These are phyloP conservation scores for Linum tenue DNA, from an alignment of 345 rosid genomes.

Conservation along the genomic window DNA sequence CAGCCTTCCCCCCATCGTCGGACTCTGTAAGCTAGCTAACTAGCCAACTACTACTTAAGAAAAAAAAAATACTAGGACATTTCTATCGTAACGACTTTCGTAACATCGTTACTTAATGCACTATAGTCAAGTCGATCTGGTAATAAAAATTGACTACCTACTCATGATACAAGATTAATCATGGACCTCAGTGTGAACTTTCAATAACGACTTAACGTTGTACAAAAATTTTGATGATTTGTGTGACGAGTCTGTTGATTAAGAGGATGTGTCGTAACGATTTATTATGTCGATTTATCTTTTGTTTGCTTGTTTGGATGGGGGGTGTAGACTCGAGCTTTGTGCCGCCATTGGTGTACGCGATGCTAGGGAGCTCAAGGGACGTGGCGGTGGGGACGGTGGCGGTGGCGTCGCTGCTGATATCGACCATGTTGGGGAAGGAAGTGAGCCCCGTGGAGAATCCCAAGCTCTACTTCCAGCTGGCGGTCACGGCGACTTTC, in stretches of 20 bases:
- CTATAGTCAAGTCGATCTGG: too few relatives aligned
- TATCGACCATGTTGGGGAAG: slow-evolving; percentile 29
- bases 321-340: slow-evolving; percentile 35
- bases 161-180: too few relatives aligned
- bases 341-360: slow-evolving; percentile 46
- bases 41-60: too few relatives aligned
- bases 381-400: slow-evolving; percentile 45
- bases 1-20: slow-evolving; percentile 33
- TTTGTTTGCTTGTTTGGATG: neutral
- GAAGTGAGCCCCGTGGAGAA: slow-evolving; percentile 21
- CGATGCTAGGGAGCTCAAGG: slow-evolving; percentile 46
- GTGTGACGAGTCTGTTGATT: neutral
- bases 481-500: slow-evolving; percentile 39
- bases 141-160: too few relatives aligned
- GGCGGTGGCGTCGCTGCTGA: slow-evolving; percentile 36
- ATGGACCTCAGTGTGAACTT: too few relatives aligned
- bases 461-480: slow-evolving; percentile 19
- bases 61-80: neutral
- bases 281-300: neutral
- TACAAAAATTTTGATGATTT: neutral
- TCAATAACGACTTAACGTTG: neutral
- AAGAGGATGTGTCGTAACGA: neutral
- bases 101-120: too few relatives aligned
- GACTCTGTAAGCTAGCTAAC: slow-evolving; percentile 30
- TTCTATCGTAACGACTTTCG: neutral